Evolutionary conservation across 2,329 filamentous ascomycete species (phyloP).

Genomic region (Nemania bipapillata): DNA sequence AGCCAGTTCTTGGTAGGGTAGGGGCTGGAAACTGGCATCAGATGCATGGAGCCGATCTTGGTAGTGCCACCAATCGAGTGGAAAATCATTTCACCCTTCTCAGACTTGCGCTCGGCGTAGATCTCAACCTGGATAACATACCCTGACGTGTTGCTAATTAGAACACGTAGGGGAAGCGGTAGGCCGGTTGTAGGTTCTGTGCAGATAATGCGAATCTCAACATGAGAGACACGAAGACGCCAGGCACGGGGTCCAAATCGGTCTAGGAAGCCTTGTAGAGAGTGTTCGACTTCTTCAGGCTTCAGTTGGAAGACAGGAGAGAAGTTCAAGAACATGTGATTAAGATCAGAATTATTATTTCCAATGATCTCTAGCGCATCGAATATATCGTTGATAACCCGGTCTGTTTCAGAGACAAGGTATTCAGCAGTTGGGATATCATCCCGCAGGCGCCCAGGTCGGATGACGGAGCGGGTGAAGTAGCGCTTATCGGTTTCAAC

Average conservation of each 20-base stretch:
- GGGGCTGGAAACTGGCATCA: slow-evolving; percentile 88
- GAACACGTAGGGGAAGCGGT: slow-evolving; percentile 91
- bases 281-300: slow-evolving; percentile 89
- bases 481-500: slow-evolving; percentile 97
- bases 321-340: slow-evolving; percentile 99
- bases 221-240: slow-evolving; percentile 95
- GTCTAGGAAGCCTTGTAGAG: slow-evolving; percentile 92
- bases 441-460: slow-evolving; percentile 91
- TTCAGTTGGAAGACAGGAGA: slow-evolving; percentile 93
- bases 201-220: slow-evolving; percentile 98
- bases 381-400: slow-evolving; percentile 96
- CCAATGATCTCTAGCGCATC: slow-evolving; percentile 98
- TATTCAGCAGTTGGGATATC: slow-evolving; percentile 99
- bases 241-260: slow-evolving; percentile 94
- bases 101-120: slow-evolving; percentile 96
- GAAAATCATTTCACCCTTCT: slow-evolving; percentile 98
- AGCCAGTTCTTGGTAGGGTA: slow-evolving; percentile 99
- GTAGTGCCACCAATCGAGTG: slow-evolving; percentile 95
- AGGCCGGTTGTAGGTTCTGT: slow-evolving; percentile 85
- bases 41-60: slow-evolving; percentile 94
- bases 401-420: slow-evolving; percentile 94
- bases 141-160: slow-evolving; percentile 97
- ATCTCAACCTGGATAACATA: slow-evolving; percentile 98
- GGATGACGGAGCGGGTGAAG: slow-evolving; percentile 95
- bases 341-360: slow-evolving; percentile 98